Conservation (phyloP, 1,139 yeast genomes). For the Yamadazyma siamensis region DNA sequence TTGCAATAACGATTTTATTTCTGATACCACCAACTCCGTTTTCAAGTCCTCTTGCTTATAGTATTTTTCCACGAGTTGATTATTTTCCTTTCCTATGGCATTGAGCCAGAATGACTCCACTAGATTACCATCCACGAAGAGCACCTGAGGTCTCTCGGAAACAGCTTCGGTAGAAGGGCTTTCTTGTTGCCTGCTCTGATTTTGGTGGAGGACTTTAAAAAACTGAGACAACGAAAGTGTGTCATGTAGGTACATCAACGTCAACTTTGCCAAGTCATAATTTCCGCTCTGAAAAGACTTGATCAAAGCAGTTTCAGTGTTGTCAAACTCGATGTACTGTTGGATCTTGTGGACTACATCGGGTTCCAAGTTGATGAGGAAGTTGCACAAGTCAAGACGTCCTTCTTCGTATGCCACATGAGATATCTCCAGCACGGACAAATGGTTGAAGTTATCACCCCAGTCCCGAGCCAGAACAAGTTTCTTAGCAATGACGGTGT, state of each 20-base stretch:
- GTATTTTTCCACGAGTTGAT: conserved; percentile 25
- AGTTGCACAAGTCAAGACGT: conserved; percentile 61
- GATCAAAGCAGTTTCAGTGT: conserved; percentile 63
- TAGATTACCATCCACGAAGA: conserved; percentile 35
- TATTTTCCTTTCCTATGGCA: conserved; percentile 25
- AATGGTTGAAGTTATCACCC: conserved; percentile 19
- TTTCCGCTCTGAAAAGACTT: conserved; percentile 69
- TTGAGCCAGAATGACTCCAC: conserved; percentile 43
- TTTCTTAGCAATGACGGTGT: conserved; percentile 46
- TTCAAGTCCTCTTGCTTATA: conserved; percentile 33
- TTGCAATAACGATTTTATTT: conserved; percentile 17
- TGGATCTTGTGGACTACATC: conserved; percentile 60
- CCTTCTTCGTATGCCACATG: conserved; percentile 82
- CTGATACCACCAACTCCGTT: conserved; percentile 20
- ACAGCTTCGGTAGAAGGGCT: conserved; percentile 10
- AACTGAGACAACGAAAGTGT: conserved; percentile 38
- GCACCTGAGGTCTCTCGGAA: conserved; percentile 12
- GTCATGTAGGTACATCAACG: conserved; percentile 51
- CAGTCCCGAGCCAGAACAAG: conserved; percentile 24
- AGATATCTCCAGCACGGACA: conserved; percentile 65
- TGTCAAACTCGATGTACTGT: conserved; percentile 67
- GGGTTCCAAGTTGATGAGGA: conserved; percentile 66
- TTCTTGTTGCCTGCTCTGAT: conserved; percentile 24
- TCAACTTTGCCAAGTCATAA: conserved; percentile 59
- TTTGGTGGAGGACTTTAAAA: conserved; percentile 39